Evolutionary conservation across 192 early-diverging fungal species (phyloP).

Genomic region (Coemansia sp.): DNA sequence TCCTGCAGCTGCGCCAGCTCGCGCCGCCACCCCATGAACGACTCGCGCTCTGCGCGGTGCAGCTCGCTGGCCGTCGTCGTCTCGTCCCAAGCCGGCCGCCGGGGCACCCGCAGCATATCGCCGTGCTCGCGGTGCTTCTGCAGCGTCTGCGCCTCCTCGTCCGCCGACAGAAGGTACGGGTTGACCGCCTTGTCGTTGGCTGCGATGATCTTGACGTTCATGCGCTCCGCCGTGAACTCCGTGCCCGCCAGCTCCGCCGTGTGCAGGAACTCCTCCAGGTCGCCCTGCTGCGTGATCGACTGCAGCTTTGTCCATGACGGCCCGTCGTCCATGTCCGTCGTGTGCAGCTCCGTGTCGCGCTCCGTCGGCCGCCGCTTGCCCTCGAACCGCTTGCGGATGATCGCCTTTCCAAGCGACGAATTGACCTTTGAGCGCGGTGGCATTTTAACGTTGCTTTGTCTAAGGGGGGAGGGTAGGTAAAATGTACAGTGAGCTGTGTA

Average conservation of each 20-base stretch:
- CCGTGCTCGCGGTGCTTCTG: slow-evolving; percentile 74
- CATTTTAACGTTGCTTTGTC: slow-evolving; percentile 7
- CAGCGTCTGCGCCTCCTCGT: slow-evolving; percentile 77
- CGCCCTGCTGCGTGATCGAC: slow-evolving; percentile 95
- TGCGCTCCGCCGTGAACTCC: slow-evolving; percentile 75
- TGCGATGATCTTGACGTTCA: slow-evolving; percentile 81
- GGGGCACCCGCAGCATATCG: slow-evolving; percentile 76
- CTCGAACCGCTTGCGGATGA: slow-evolving; percentile 50
- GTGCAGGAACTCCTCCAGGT: slow-evolving; percentile 93
- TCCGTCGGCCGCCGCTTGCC: slow-evolving; percentile 53
- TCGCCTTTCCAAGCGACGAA: slow-evolving; percentile 45
- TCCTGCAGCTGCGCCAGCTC: slow-evolving; percentile 85
- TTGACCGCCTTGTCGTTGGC: slow-evolving; percentile 60
- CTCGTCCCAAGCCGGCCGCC: slow-evolving; percentile 85
- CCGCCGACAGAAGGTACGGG: slow-evolving; percentile 76
- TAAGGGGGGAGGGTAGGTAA: no score
- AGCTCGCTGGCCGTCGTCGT: slow-evolving; percentile 79
- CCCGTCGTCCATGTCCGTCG: slow-evolving; percentile 80
- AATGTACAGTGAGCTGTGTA: background rate
- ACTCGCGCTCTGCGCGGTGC: slow-evolving; percentile 76
- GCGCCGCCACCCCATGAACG: slow-evolving; percentile 92
- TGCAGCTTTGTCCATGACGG: slow-evolving; percentile 83
- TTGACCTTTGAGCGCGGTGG: slow-evolving; percentile 34
- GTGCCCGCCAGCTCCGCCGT: slow-evolving; percentile 94
- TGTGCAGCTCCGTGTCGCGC: slow-evolving; percentile 62